These are phyloP conservation scores for Botryotinia narcissicola DNA, from an alignment of 2,329 filamentous ascomycete species.

Conservation along the genomic window DNA sequence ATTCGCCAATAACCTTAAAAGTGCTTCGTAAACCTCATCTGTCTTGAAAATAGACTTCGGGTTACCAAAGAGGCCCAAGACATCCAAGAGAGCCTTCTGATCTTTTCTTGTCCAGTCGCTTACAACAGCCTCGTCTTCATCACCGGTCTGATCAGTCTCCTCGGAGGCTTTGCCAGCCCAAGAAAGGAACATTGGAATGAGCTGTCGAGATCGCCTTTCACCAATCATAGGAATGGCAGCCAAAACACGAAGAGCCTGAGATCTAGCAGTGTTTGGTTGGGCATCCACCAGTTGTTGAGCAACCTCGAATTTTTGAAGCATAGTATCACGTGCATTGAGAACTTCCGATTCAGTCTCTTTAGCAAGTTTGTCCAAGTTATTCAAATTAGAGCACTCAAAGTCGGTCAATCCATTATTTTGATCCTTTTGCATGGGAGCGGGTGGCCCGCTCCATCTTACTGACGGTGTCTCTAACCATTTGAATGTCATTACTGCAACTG, in stretches of 20 bases:
- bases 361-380: constrained; percentile 54
- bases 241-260: constrained; percentile 77
- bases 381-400: constrained; percentile 81
- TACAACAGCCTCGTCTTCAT: constrained; percentile 34
- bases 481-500: constrained; percentile 70
- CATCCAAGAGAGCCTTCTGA: constrained; percentile 74
- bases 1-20: constrained; percentile 76
- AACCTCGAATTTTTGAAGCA: constrained; percentile 63
- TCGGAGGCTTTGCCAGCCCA: constrained; percentile 62
- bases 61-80: constrained; percentile 85
- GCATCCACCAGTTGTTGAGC: constrained; percentile 56
- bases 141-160: constrained; percentile 32
- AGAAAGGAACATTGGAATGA: constrained; percentile 81
- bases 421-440: constrained; percentile 39
- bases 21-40: constrained; percentile 69
- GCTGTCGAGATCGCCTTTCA: constrained; percentile 78
- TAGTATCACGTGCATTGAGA: constrained; percentile 53
- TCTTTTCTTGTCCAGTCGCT: constrained; percentile 72
- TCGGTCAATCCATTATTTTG: constrained; percentile 55
- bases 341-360: constrained; percentile 52
- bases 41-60: constrained; percentile 79
- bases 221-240: constrained; percentile 70
- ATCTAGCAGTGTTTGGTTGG: constrained; percentile 58
- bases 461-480: constrained; percentile 68
- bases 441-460: constrained; percentile 50